Conservation (phyloP, 2,329 filamentous ascomycete species). For the Metarhizium robertsii region DNA sequence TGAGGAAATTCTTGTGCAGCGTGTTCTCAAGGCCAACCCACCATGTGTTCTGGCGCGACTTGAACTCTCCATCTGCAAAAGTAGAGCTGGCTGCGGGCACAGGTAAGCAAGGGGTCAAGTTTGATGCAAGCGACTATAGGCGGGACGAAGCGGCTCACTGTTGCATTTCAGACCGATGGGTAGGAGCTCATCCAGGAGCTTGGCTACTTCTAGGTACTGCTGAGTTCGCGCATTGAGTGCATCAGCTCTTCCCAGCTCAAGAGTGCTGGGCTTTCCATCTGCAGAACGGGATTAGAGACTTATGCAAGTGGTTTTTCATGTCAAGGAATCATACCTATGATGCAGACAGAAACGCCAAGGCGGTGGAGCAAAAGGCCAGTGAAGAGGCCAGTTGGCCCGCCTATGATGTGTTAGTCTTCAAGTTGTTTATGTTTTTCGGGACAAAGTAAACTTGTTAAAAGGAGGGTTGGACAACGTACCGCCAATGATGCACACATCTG, state of each 20-base stretch:
- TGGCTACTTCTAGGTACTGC: constrained; percentile 35
- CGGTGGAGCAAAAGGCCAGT: constrained; percentile 32
- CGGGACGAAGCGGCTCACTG: constrained; percentile 23
- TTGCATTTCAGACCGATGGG: constrained; percentile 37
- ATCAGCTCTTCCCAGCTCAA: constrained; percentile 36
- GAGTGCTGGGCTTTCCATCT: constrained; percentile 29
- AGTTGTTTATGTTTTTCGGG: no score
- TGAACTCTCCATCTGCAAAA: constrained; percentile 35
- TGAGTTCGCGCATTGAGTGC: constrained; percentile 39
- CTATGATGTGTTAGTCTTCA: constrained; percentile 12
- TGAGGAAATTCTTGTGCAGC: constrained; percentile 38
- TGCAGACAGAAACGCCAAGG: constrained; percentile 29
- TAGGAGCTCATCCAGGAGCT: constrained; percentile 31
- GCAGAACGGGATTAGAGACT: background rate
- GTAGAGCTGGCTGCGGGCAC: constrained; percentile 31
- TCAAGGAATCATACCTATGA: constrained; percentile 21
- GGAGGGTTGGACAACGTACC: constrained; percentile 14
- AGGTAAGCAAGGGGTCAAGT: background rate
- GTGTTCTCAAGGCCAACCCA: constrained; percentile 36
- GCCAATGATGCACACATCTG: constrained; percentile 28
- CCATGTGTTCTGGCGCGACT: constrained; percentile 37
- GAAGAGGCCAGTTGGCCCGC: constrained; percentile 36
- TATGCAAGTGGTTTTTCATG: background rate
- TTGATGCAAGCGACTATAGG: background rate
- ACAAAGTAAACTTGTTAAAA: no score